Percentiles rank a stretch among this genome's conserved stretches.
Conservation (phyloP, 73 alveolate species). For the Tetrahymena thermophila region DNA sequence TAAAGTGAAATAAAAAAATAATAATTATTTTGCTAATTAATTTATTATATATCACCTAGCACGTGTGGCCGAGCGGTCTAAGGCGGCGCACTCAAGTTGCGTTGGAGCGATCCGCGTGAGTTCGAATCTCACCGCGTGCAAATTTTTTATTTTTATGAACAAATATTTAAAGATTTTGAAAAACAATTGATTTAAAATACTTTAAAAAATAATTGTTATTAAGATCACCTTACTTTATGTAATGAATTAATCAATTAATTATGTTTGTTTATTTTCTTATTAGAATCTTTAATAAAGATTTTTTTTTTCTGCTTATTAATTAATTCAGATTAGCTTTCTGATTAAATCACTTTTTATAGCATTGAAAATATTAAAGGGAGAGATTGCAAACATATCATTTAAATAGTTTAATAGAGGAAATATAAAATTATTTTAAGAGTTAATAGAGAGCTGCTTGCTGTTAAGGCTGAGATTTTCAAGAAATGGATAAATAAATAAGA, state of each 20-base stretch:
- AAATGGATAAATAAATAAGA: background rate
- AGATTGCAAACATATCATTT: background rate
- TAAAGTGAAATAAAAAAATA: no score
- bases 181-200: background rate
- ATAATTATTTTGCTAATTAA: no score
- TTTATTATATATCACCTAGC: background rate
- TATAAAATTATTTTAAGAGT: no score
- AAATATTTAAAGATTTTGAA: background rate
- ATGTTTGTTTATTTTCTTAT: background rate
- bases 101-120: conserved; percentile 8
- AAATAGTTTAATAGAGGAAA: no score
- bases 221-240: background rate
- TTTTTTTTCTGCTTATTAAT: background rate
- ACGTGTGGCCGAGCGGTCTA: conserved; percentile 8
- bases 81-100: conserved; percentile 8
- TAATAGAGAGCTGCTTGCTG: no score
- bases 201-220: no score
- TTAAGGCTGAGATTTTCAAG: background rate
- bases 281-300: background rate
- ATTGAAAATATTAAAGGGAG: background rate
- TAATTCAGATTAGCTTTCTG: background rate
- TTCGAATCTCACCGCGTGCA: conserved; percentile 6
- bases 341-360: background rate
- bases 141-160: background rate
- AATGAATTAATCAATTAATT: no score